Conservation (phyloP, 805 yeast genomes). For the Candida tammaniensis region DNA sequence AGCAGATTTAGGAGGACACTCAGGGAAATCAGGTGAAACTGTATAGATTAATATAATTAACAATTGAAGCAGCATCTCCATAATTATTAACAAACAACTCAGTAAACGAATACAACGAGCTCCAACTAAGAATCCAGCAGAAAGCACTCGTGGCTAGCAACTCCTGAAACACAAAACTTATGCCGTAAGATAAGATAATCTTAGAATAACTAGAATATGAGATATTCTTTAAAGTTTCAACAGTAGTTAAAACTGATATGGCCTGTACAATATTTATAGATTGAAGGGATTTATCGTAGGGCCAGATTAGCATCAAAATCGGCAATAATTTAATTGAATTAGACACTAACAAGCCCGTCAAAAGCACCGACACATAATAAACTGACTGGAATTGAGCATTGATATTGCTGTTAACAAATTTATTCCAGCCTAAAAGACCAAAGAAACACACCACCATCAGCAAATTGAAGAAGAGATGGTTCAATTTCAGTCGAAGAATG, state of each 20-base stretch:
- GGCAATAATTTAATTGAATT: slow-evolving; percentile 84
- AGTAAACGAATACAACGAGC: slow-evolving; percentile 11
- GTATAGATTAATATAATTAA: slow-evolving; percentile 2
- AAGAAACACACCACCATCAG: slow-evolving; percentile 26
- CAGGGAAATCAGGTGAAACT: neutral
- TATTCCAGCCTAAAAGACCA: slow-evolving; percentile 6
- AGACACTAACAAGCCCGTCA: slow-evolving; percentile 71
- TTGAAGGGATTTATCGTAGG: slow-evolving; percentile 73
- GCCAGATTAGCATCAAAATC: slow-evolving; percentile 93
- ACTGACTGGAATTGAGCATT: slow-evolving; percentile 1
- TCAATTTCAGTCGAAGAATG: slow-evolving; percentile 49
- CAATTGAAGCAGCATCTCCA: slow-evolving; percentile 3
- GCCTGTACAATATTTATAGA: slow-evolving; percentile 58
- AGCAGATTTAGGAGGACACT: neutral
- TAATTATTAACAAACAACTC: slow-evolving; percentile 5
- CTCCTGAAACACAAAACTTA: slow-evolving; percentile 16
- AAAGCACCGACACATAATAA: slow-evolving; percentile 37
- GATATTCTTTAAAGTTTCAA: slow-evolving; percentile 50
- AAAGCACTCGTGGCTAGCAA: slow-evolving; percentile 10
- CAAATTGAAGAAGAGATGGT: slow-evolving; percentile 40
- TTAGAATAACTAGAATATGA: slow-evolving; percentile 17
- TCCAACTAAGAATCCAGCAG: slow-evolving; percentile 13
- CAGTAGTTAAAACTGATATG: slow-evolving; percentile 57
- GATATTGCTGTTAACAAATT: slow-evolving; percentile 2
- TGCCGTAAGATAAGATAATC: slow-evolving; percentile 14